Base-by-base conservation (phyloP, 257 asterid species). In the Ehretia macrophylla region DNA sequence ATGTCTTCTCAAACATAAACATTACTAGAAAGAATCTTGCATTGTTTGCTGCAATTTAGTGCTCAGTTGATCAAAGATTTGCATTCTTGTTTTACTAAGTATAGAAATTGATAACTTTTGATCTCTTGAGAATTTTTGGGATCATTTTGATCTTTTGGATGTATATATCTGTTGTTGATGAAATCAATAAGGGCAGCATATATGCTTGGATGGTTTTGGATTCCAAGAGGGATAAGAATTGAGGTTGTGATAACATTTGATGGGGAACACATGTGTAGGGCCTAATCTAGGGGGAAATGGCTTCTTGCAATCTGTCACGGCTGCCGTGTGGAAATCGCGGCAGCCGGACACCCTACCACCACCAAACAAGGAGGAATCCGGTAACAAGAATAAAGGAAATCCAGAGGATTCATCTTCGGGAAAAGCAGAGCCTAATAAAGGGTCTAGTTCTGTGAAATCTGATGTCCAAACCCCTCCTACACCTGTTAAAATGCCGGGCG, bases 241-340 rank as follows among this genome's bases (percentile, higher is more conserved):
- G 60, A 66, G 47, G 47, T 42, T 42, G 11, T 48, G 61, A 23
- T 55, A 54, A 68, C 56, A 44, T 63, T 79, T 75, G 75, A 87
- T 81, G 94, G 96, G 94, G 75, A 85, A 85, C 59, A 75, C 85
- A 54, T 85, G 94, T 18, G 78, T 59, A 18, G 89, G 94, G 55
- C 96, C 96, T 50, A 83, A 74, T 32, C 58, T 80, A 62, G 92
- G 87, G 60, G 76, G 71, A 74, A 85, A 74, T 62, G 96, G 95
- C 12, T 79, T 87, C 80, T 77, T 87, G 74, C 85, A 81, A 79
- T 83, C 94, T 8, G 79, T 87, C 51, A 74, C 94, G 27, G 83
- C 85, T 32, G 83, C 80, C 23, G 80, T 83, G 9, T 80, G 87
- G 87, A 78, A 73, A 70, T 60, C 78, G 32, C 75, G 81, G 72